These are phyloP conservation scores for Cryptococcus sp. DNA, from an alignment of 1,284 basidiomycete species.

Conservation along the genomic window DNA sequence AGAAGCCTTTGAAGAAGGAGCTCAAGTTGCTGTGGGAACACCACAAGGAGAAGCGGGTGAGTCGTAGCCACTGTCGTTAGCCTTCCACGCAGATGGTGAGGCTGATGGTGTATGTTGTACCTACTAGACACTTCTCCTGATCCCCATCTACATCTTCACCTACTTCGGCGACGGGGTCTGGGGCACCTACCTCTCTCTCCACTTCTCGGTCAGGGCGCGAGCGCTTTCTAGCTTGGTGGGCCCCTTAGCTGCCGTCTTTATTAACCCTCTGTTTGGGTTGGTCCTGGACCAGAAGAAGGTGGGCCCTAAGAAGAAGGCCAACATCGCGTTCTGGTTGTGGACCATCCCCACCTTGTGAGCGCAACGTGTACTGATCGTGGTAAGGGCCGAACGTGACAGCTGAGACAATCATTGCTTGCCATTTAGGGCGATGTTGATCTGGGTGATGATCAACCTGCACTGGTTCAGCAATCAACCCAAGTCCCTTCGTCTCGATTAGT, in stretches of 20 bases:
- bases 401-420: neutral
- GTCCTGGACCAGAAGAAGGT: slow-evolving; percentile 8
- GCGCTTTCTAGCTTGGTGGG: slow-evolving; percentile 27
- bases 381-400: too few relatives aligned
- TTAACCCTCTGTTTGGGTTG: slow-evolving; percentile 11
- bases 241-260: slow-evolving; percentile 4
- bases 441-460: slow-evolving; percentile 6
- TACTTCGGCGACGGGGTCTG: slow-evolving; percentile 26
- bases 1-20: slow-evolving; percentile 8
- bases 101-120: neutral
- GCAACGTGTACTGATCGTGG: too few relatives aligned
- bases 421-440: slow-evolving; percentile 4
- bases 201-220: slow-evolving; percentile 34
- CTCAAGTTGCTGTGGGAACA: slow-evolving; percentile 9
- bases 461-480: slow-evolving; percentile 1
- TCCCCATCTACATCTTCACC: slow-evolving; percentile 24
- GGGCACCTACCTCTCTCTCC: slow-evolving; percentile 30
- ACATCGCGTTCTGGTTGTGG: slow-evolving; percentile 4
- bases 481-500: slow-evolving; percentile 1
- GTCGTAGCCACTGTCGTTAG: neutral
- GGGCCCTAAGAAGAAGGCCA: slow-evolving; percentile 3
- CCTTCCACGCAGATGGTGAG: too few relatives aligned
- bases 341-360: slow-evolving; percentile 3
- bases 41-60: slow-evolving; percentile 5
- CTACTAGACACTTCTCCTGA: slow-evolving; percentile 14